These are phyloP conservation scores for Blastomyces silverae DNA, from an alignment of 2,329 filamentous ascomycete species.

Conservation along the genomic window DNA sequence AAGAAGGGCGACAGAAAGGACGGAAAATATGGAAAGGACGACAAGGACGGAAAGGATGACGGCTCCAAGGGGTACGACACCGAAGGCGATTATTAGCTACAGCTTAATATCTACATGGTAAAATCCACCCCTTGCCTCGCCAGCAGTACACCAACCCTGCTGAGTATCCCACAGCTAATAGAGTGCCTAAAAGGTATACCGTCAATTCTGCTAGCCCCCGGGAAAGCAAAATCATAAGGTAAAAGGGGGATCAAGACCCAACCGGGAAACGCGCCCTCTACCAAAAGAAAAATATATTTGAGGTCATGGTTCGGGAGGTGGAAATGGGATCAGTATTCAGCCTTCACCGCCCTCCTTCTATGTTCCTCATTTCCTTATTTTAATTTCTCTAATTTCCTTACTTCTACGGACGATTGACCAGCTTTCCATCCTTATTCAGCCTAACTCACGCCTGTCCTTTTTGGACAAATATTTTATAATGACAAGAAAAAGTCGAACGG, in stretches of 20 bases:
- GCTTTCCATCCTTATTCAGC: conserved; percentile 14
- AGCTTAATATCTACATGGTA: not conserved
- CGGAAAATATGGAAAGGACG: not conserved
- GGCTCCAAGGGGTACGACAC: conserved; percentile 8
- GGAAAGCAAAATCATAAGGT: not conserved
- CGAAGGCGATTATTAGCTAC: conserved; percentile 2
- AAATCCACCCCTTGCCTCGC: not conserved
- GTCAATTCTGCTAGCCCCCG: not conserved
- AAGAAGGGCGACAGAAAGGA: conserved; percentile 6
- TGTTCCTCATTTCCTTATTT: not conserved
- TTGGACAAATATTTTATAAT: not conserved
- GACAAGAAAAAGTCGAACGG: not conserved
- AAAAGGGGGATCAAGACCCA: not conserved
- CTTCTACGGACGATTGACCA: conserved; percentile 11
- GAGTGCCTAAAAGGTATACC: not conserved
- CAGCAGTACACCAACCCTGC: not conserved
- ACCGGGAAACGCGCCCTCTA: not conserved
- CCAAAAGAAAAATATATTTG: not conserved
- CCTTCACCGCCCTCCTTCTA: not conserved
- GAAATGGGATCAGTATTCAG: not conserved
- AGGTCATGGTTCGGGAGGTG: too few relatives aligned
- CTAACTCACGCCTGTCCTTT: conserved; percentile 19
- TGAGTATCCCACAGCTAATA: not conserved
- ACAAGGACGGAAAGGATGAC: not conserved
- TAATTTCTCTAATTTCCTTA: conserved; percentile 11